Evolutionary conservation across 441 rosid genomes (phyloP), one percentile per base, ranked within the genome.

Genomic region (Gossypium davidsonii): DNA sequence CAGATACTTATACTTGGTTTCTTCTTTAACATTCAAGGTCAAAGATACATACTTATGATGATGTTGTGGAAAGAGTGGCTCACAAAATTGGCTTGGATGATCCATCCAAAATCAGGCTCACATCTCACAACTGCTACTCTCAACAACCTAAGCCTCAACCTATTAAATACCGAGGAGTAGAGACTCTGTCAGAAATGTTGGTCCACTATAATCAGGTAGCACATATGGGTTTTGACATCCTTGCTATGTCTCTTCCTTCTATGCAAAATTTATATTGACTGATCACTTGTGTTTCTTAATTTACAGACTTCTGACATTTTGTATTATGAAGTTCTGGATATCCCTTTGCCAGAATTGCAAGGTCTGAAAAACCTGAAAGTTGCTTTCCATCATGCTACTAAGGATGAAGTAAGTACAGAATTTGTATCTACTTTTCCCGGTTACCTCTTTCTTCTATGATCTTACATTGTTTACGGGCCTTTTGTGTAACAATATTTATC

Each of bases 101-200:
- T 80, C 88, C 98, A 70, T 87, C 95, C 44, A 95, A 93, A 84
- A 82, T 95, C 74, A 86, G 98, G 82, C 88, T 95, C 53, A 95
- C 97, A 42, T 82, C 98, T 84, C 97, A 93, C 85, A 95, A 93
- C 83, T 95, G 95, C 90, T 90, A 95, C 83, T 93, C 99, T 77
- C 98, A 89, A 86, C 98, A 91, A 79, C 99, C 99, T 62, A 93
- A 95, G 79, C 97, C 99, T 37, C 96, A 89, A 69, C 93, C 98
- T 28, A 86, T 95, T 39, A 93, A 88, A 80, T 93, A 89, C 80
- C 89, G 89, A 69, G 98, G 98, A 76, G 87, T 89, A 28, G 91
- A 92, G 56, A 94, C 75, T 84, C 82, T 94, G 76, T 84, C 90
- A 15, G 98, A 95, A 80, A 93, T 95, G 98, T 83, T 95, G 78